A percentile compares a stretch with the other conserved stretches of the same genome.
Conservation (phyloP, 148 eudicot species). For the Vaccinium corymbosum region DNA sequence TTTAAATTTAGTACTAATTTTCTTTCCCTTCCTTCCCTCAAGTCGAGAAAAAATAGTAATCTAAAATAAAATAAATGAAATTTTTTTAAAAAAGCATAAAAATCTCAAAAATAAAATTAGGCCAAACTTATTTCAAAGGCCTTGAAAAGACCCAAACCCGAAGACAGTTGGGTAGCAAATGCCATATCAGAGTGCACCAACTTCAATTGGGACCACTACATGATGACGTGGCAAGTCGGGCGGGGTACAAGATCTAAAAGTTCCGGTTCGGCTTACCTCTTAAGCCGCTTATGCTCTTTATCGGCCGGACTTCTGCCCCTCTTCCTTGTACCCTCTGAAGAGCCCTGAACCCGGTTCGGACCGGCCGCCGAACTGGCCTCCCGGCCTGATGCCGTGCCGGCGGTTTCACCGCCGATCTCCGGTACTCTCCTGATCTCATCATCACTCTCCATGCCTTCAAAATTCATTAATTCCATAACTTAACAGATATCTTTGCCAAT, state of each 20-base stretch:
- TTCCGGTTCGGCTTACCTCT: conserved; percentile 50
- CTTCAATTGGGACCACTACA: conserved; percentile 1
- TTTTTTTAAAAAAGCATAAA: too few species aligned
- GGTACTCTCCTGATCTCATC: conserved; percentile 97
- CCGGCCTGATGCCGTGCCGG: conserved; percentile 51
- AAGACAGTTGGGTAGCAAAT: background rate
- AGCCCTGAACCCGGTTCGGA: conserved; percentile 43
- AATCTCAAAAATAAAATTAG: too few species aligned
- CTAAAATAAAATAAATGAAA: too few species aligned
- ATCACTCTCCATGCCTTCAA: conserved; percentile 89
- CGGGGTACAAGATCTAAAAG: background rate
- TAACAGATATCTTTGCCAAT: background rate
- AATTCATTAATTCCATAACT: background rate
- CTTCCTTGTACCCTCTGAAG: conserved; percentile 58
- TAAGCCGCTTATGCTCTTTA: conserved; percentile 86
- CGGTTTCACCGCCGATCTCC: conserved; percentile 65
- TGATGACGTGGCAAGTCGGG: background rate
- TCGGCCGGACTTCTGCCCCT: conserved; percentile 96
- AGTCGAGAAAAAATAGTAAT: too few species aligned
- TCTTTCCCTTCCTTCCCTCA: too few species aligned
- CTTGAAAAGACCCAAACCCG: too few species aligned
- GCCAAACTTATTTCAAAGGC: too few species aligned
- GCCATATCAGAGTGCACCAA: conserved; percentile 8
- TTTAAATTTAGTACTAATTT: too few species aligned
- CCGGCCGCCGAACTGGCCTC: conserved; percentile 47